Conservation (phyloP, 164 flowering plant genomes). For the Berberis thunbergii region DNA sequence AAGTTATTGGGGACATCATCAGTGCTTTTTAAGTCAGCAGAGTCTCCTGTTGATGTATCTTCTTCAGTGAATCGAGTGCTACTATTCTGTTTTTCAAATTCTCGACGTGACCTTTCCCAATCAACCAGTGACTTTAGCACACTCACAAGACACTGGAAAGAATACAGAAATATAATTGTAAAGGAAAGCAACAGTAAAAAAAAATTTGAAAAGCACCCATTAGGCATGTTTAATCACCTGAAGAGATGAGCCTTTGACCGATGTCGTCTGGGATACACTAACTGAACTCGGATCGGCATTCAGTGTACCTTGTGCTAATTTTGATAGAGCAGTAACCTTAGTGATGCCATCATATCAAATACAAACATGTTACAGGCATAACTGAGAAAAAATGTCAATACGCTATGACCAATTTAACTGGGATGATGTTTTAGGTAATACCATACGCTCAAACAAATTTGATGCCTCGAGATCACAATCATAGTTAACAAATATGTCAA, state of each 20-base stretch:
- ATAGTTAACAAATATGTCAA: slow-evolving; percentile 89
- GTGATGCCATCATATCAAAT: background rate
- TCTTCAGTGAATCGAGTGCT: slow-evolving; percentile 27
- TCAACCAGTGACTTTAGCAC: slow-evolving; percentile 85
- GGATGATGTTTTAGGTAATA: slow-evolving; percentile 13
- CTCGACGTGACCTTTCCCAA: slow-evolving; percentile 69
- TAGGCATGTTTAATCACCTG: slow-evolving; percentile 42
- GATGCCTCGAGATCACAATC: slow-evolving; percentile 98
- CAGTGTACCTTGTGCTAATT: slow-evolving; percentile 75
- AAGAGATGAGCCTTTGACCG: slow-evolving; percentile 79
- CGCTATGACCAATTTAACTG: background rate
- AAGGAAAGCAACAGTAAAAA: slow-evolving; percentile 6
- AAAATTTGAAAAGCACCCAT: background rate
- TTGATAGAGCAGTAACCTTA: slow-evolving; percentile 76
- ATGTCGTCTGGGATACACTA: slow-evolving; percentile 50
- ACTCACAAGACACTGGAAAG: slow-evolving; percentile 74
- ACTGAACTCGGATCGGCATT: slow-evolving; percentile 72
- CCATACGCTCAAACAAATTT: slow-evolving; percentile 96
- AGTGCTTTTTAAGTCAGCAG: slow-evolving; percentile 34
- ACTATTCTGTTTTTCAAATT: slow-evolving; percentile 29
- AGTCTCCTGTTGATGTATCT: slow-evolving; percentile 28
- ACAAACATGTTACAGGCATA: no score
- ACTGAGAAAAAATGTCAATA: no score
- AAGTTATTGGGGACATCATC: slow-evolving; percentile 58
- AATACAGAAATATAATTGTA: background rate